These are phyloP conservation scores for Pleurotus tuber-regium DNA, from an alignment of 768 basidiomycete species.

Conservation along the genomic window DNA sequence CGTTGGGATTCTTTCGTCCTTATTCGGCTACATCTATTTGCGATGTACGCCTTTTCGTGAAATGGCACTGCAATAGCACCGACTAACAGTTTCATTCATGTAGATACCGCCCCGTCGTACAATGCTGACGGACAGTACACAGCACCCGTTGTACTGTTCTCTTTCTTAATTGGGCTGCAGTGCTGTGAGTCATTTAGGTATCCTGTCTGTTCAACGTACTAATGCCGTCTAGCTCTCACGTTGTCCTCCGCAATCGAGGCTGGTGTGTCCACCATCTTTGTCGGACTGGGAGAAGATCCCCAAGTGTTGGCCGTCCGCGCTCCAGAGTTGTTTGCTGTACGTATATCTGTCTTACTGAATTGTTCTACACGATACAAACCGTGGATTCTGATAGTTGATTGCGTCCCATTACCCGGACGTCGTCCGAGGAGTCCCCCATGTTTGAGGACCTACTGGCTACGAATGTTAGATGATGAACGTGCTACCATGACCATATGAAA, in stretches of 20 bases:
- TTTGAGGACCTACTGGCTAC: constrained; percentile 11
- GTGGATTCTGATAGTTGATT: constrained; percentile 46
- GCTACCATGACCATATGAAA: too few species aligned
- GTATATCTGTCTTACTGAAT: constrained; percentile 19
- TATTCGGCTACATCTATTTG: constrained; percentile 45
- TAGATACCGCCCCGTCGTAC: constrained; percentile 53
- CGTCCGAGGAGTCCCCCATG: constrained; percentile 53
- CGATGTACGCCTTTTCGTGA: not conserved
- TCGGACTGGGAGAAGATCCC: constrained; percentile 83
- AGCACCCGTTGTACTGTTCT: constrained; percentile 71
- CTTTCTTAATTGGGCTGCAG: constrained; percentile 76
- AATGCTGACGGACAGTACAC: constrained; percentile 76
- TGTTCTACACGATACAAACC: not conserved
- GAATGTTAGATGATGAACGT: too few species aligned
- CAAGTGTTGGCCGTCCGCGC: constrained; percentile 71
- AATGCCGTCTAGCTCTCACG: constrained; percentile 49
- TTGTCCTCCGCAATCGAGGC: constrained; percentile 76
- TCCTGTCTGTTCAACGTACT: not conserved
- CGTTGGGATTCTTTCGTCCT: constrained; percentile 67
- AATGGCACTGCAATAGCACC: too few species aligned
- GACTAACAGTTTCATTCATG: constrained; percentile 45
- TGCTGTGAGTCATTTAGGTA: constrained; percentile 49
- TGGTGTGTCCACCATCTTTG: constrained; percentile 87
- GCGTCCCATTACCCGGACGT: constrained; percentile 67
- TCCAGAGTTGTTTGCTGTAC: constrained; percentile 64